phyloP scores from a whole-genome alignment of 352 stramenopile species.

The Globisporangium abappressorium region DNA sequence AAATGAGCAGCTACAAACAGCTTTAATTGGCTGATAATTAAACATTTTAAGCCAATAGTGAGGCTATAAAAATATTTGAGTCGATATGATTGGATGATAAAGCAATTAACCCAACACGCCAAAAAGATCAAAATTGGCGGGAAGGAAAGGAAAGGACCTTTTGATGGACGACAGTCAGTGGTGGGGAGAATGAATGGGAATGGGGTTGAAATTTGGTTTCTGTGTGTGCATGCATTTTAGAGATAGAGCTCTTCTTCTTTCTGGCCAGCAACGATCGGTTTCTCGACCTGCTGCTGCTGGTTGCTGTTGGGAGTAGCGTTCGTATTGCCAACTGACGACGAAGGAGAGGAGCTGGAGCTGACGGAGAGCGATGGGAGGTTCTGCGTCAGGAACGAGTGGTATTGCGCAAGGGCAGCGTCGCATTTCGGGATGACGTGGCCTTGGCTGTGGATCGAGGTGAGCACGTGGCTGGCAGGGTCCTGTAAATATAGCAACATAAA shows the following conservation, averaged over 20 bases:
- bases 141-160: neutral
- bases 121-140: neutral
- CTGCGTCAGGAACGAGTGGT: slow-evolving; percentile 54
- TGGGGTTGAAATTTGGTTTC: neutral
- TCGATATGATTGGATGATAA: slow-evolving; percentile 22
- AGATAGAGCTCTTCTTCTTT: slow-evolving; percentile 15
- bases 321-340: slow-evolving; percentile 11
- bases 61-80: neutral
- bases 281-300: slow-evolving; percentile 3
- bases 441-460: slow-evolving; percentile 64
- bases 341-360: slow-evolving; percentile 4
- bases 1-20: slow-evolving; percentile 2
- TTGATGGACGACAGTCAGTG: neutral
- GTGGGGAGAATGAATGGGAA: neutral
- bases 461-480: slow-evolving; percentile 27
- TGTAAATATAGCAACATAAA: neutral
- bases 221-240: slow-evolving; percentile 3
- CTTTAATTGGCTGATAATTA: neutral
- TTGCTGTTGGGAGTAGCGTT: slow-evolving; percentile 8
- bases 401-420: slow-evolving; percentile 40
- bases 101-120: neutral
- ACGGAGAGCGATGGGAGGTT: slow-evolving; percentile 15
- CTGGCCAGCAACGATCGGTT: slow-evolving; percentile 3
- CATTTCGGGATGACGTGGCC: slow-evolving; percentile 82
- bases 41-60: slow-evolving; percentile 10